phyloP scores from a whole-genome alignment of 495 filamentous ascomycete species.

The Xylaria palmicola region DNA sequence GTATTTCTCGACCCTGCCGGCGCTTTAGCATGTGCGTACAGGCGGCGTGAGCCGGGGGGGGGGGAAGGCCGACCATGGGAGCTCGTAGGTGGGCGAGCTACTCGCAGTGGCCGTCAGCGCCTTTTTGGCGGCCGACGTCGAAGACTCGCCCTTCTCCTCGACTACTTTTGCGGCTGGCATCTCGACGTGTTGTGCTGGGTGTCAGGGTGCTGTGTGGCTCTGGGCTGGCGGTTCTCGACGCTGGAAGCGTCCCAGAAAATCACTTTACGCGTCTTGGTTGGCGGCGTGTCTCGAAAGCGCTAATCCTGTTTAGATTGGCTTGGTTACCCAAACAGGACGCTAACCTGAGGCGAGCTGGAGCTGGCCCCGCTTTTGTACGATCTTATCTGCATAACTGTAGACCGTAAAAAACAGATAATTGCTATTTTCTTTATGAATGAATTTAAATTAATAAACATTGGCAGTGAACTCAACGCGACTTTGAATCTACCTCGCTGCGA shows the following conservation, averaged over 20 bases:
- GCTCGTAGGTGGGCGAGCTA: slow-evolving; percentile 70
- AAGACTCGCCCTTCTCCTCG: slow-evolving; percentile 66
- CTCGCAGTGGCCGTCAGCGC: slow-evolving; percentile 62
- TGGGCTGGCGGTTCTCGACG: neutral
- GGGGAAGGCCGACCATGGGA: slow-evolving; percentile 73
- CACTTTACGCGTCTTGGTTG: slow-evolving; percentile 31
- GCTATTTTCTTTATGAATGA: no score
- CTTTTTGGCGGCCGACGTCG: slow-evolving; percentile 67
- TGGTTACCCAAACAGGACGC: neutral
- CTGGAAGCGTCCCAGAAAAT: slow-evolving; percentile 15
- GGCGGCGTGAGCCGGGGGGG: slow-evolving; percentile 14
- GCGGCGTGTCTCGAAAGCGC: slow-evolving; percentile 16
- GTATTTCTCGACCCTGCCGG: slow-evolving; percentile 94
- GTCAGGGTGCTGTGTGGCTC: neutral
- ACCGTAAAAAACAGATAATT: no score
- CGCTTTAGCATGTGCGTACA: slow-evolving; percentile 13
- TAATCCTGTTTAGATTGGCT: neutral
- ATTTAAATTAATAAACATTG: no score
- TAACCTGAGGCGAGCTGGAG: no score
- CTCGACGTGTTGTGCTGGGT: slow-evolving; percentile 14
- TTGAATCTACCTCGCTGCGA: no score
- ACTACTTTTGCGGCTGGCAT: slow-evolving; percentile 43
- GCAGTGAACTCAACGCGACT: no score
- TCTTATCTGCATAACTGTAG: no score
- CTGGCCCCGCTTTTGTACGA: no score